Evolutionary conservation across 768 basidiomycete genomes (phyloP).

Genomic region (Glaciozyma antarctica): DNA sequence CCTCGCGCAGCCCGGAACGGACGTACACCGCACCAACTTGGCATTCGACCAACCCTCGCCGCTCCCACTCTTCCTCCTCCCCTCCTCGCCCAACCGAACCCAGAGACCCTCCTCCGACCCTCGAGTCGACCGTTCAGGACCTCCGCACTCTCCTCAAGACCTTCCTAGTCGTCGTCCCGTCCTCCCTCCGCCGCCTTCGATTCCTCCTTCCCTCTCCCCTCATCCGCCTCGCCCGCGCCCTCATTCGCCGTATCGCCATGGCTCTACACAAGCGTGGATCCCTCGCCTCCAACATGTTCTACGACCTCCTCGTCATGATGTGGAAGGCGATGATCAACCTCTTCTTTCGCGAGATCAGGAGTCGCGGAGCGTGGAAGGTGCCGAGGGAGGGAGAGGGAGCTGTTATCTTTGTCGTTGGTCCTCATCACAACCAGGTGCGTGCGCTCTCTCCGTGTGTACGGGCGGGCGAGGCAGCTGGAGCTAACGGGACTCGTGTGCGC

Average conservation of each 20-base stretch:
- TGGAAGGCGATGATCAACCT: constrained; percentile 79
- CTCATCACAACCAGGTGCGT: constrained; percentile 77
- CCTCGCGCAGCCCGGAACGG: too few relatives aligned
- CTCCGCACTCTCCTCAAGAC: constrained; percentile 26
- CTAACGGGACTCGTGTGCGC: background rate
- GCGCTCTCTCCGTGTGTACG: constrained; percentile 11
- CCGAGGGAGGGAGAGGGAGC: constrained; percentile 63
- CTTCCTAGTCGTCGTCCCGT: constrained; percentile 33
- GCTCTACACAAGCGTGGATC: constrained; percentile 27
- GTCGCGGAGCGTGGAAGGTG: constrained; percentile 88
- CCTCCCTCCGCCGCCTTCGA: constrained; percentile 15
- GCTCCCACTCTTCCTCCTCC: constrained; percentile 2
- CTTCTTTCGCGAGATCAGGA: constrained; percentile 92
- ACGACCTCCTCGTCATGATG: constrained; percentile 70
- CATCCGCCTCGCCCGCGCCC: constrained; percentile 13
- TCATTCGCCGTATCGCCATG: constrained; percentile 27
- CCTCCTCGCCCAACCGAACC: background rate
- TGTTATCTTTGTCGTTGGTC: constrained; percentile 84
- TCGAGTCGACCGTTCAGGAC: constrained; percentile 27
- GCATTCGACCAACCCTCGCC: background rate
- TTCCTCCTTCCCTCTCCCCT: constrained; percentile 24
- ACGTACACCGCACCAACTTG: background rate
- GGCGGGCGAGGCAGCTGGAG: background rate
- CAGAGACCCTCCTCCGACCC: constrained; percentile 9
- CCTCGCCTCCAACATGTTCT: constrained; percentile 40